Evolutionary conservation across 1,284 basidiomycete genomes (phyloP).

Genomic region (Fomitopsis pinicola): DNA sequence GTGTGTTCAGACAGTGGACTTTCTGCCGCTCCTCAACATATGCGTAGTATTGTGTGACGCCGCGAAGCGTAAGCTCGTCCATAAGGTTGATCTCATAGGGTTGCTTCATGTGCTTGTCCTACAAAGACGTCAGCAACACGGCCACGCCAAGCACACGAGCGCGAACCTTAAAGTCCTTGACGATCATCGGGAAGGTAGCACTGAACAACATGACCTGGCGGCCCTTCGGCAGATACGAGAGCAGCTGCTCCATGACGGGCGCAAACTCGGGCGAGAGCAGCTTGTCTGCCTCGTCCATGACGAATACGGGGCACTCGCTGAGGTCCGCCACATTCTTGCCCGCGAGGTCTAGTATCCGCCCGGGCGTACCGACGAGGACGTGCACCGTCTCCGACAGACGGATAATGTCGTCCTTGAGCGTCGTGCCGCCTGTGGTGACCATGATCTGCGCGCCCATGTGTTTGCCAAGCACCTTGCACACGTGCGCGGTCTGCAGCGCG

Average conservation of each 20-base stretch:
- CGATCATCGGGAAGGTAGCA: constrained; percentile 98
- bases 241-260: constrained; percentile 96
- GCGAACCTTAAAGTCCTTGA: constrained; percentile 91
- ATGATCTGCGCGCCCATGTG: constrained; percentile 96
- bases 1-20: constrained; percentile 97
- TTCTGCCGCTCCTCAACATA: constrained; percentile 99
- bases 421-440: constrained; percentile 99
- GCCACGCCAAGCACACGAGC: neutral
- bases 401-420: constrained; percentile 96
- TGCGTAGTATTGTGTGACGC: constrained; percentile 99
- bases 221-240: constrained; percentile 80
- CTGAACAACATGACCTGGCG: constrained; percentile 99
- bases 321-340: constrained; percentile 94
- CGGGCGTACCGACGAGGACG: constrained; percentile 95
- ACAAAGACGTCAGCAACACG: constrained; percentile 7
- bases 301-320: constrained; percentile 92
- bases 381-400: constrained; percentile 90
- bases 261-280: constrained; percentile 97
- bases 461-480: constrained; percentile 95
- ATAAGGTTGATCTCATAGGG: constrained; percentile 99
- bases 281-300: constrained; percentile 99
- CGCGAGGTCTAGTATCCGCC: constrained; percentile 92
- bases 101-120: constrained; percentile 97
- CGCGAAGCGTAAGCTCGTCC: constrained; percentile 98
- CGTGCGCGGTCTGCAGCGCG: constrained; percentile 94